Conservation (phyloP, 2,329 filamentous ascomycete genomes). For the Aurifilum marmelostoma region DNA sequence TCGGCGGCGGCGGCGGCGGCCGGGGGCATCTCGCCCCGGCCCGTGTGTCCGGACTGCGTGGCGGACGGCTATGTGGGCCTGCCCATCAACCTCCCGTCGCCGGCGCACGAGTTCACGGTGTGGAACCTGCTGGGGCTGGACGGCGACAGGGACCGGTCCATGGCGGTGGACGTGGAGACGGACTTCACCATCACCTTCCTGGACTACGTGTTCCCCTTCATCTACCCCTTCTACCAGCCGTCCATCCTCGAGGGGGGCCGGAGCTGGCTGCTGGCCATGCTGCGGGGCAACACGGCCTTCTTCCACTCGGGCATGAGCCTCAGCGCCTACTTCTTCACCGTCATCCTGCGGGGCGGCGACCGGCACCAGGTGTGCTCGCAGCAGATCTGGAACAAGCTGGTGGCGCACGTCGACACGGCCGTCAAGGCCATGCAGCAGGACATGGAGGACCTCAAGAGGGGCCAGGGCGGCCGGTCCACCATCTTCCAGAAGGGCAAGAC, state of each 20-base stretch:
- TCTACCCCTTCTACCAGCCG: slow-evolving; percentile 66
- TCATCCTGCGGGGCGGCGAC: slow-evolving; percentile 44
- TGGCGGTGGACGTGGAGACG: slow-evolving; percentile 31
- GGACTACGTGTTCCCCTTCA: slow-evolving; percentile 63
- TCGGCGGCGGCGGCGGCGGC: too few relatives aligned
- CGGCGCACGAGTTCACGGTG: slow-evolving; percentile 23
- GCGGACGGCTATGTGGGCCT: slow-evolving; percentile 14
- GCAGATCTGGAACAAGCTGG: slow-evolving; percentile 44
- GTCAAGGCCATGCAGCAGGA: slow-evolving; percentile 66
- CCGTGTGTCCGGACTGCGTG: slow-evolving; percentile 26
- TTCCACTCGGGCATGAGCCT: slow-evolving; percentile 61
- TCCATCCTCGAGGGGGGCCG: slow-evolving; percentile 58
- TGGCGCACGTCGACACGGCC: slow-evolving; percentile 49
- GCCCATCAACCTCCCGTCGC: background rate
- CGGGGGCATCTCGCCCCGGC: slow-evolving; percentile 19
- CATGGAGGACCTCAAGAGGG: slow-evolving; percentile 26
- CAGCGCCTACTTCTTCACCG: slow-evolving; percentile 59
- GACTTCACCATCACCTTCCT: slow-evolving; percentile 61
- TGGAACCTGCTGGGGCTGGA: slow-evolving; percentile 27
- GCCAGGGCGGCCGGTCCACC: slow-evolving; percentile 19
- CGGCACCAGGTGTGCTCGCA: slow-evolving; percentile 41
- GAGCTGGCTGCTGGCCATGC: slow-evolving; percentile 61
- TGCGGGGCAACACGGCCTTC: slow-evolving; percentile 60
- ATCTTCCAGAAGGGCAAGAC: slow-evolving; percentile 33
- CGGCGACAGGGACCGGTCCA: slow-evolving; percentile 17